A percentile compares a stretch with the other conserved stretches of the same genome.
Conservation (phyloP, 2,329 filamentous ascomycete species). For the Colletotrichum sp. region DNA sequence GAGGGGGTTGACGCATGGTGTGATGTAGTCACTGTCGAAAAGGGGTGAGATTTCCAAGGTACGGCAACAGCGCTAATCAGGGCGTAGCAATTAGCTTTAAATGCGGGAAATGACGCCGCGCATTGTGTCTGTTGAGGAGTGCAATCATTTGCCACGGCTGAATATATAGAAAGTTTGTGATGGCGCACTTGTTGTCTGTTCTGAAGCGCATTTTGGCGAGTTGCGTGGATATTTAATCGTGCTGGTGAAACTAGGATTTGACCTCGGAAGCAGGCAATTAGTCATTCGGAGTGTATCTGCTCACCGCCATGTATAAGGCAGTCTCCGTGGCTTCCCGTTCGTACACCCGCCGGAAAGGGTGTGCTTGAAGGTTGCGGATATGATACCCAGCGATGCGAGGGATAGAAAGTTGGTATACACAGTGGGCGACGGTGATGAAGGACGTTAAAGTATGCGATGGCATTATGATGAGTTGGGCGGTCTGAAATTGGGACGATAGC, state of each 20-base stretch:
- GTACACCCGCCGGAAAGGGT: too few relatives aligned
- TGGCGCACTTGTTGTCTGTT: neutral
- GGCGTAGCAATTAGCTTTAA: rapidly evolving
- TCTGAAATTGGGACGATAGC: too few relatives aligned
- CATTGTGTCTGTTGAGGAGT: neutral
- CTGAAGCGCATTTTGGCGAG: rapidly evolving
- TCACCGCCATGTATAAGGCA: too few relatives aligned
- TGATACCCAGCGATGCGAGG: too few relatives aligned
- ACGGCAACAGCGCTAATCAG: rapidly evolving
- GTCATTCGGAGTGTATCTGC: too few relatives aligned
- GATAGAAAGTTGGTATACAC: rapidly evolving
- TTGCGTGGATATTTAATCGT: neutral
- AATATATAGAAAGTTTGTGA: neutral
- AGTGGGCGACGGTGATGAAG: rapidly evolving
- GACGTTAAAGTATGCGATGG: rapidly evolving
- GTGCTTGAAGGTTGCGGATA: too few relatives aligned
- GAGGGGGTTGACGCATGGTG: neutral
- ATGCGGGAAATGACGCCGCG: rapidly evolving
- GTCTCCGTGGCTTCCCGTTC: too few relatives aligned
- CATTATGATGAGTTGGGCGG: too few relatives aligned
- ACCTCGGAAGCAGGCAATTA: neutral
- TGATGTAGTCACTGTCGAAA: neutral
- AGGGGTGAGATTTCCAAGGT: rapidly evolving
- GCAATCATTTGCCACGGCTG: neutral
- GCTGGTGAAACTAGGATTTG: rapidly evolving